Base-by-base conservation (phyloP, 148 eudicot species). In the Chenopodium formosanum region DNA sequence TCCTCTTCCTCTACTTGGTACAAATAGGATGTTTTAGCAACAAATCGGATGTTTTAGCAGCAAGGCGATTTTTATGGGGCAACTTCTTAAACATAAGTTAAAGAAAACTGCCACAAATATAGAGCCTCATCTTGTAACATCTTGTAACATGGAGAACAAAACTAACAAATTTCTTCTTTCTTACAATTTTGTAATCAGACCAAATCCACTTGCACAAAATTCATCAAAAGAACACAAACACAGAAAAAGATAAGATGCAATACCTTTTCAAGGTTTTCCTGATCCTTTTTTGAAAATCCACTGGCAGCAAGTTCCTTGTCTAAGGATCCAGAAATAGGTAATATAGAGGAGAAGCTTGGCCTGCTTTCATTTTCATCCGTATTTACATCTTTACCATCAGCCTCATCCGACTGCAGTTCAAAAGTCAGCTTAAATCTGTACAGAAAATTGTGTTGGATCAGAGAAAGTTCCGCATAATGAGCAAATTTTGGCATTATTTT, bases 341-440 rank as follows among this genome's bases (percentile, higher is more conserved):
- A 83, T 79, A 92, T 91, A 20, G 95, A 90, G 25, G 91, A 85
- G 83, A 94, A 92, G 76, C 84, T 78, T 82, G 94, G 99, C 87
- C 91, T 83, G 63, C 85, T 40, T 40, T 40, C 84, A 77, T 31
- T 76, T 44, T 88, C 91, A 80, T 89, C 96, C 71, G 81, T 76
- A 50, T 87, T 92, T 44, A 22, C 83, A 66, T 87, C 91, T 78
- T 88, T 85, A 66, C 79, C 91, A 86, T 93, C 92, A 80, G 79
- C 56, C 75, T 90, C 96, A 77, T 75, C 90, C 2, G 79, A 78
- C 73, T 83, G 83, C 83, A 92, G 88, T 76, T 91, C 87, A 83
- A 80, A 89, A 60, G 86, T 84, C 70, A 93, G 84, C 87, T 91
- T 89, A 85, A 88, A 94, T 89, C 98, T 95, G 87, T 32, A 76